phyloP scores from a whole-genome alignment of 2,329 filamentous ascomycete genomes.

The Sarocladium strictum region DNA sequence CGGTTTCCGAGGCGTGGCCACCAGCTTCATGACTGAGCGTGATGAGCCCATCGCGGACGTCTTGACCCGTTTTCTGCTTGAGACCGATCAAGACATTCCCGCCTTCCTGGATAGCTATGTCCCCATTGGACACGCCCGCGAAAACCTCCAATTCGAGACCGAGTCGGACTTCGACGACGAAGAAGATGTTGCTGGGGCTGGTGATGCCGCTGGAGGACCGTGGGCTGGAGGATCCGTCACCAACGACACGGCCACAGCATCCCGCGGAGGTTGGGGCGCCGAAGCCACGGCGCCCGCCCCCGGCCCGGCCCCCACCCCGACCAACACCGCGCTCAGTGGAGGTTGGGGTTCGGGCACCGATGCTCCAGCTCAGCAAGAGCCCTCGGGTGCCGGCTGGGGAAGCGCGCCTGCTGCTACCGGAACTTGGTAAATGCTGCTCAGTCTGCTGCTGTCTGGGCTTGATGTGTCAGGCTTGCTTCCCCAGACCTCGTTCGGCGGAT shows the following conservation, averaged over 20 bases:
- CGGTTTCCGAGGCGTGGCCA: slow-evolving; percentile 78
- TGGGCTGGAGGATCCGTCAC: slow-evolving; percentile 16
- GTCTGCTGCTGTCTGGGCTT: background rate
- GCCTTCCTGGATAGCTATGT: slow-evolving; percentile 68
- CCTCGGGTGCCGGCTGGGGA: slow-evolving; percentile 15
- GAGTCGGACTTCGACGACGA: slow-evolving; percentile 47
- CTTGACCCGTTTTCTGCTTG: slow-evolving; percentile 74
- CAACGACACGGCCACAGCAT: slow-evolving; percentile 8
- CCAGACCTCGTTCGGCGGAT: slow-evolving; percentile 11
- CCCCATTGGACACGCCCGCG: slow-evolving; percentile 46
- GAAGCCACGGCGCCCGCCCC: too few relatives aligned
- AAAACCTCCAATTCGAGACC: slow-evolving; percentile 48
- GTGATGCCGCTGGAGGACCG: slow-evolving; percentile 13
- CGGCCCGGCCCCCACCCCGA: too few relatives aligned
- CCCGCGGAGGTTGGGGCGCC: slow-evolving; percentile 14
- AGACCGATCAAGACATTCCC: slow-evolving; percentile 72
- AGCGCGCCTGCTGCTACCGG: slow-evolving; percentile 15
- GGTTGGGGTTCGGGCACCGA: slow-evolving; percentile 15
- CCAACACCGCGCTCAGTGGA: slow-evolving; percentile 12
- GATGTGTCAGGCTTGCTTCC: background rate
- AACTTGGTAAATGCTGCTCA: too few relatives aligned
- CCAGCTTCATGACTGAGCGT: slow-evolving; percentile 78
- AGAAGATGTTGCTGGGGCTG: slow-evolving; percentile 20
- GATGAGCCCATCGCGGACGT: slow-evolving; percentile 68
- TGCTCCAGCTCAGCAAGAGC: slow-evolving; percentile 14